Percentiles rank a stretch among this genome's conserved stretches.
Evolutionary conservation across 2,329 filamentous ascomycete species (phyloP).

Genomic region (Sporothrix pseudoabietina): DNA sequence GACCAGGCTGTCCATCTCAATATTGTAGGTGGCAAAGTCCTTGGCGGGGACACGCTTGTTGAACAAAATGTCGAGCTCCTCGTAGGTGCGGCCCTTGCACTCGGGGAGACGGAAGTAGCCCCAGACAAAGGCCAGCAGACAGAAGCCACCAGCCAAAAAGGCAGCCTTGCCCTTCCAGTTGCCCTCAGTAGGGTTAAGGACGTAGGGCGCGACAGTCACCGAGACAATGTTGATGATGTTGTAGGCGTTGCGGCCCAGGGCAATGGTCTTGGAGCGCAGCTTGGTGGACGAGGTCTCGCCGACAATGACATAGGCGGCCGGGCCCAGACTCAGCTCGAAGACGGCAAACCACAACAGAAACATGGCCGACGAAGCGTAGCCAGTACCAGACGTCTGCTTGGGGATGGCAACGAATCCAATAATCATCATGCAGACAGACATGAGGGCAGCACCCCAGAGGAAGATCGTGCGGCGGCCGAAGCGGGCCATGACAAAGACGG

Average conservation of each 20-base stretch:
- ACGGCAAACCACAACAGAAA: conserved; percentile 47
- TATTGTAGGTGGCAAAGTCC: not conserved
- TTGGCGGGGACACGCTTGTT: not conserved
- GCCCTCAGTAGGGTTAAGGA: conserved; percentile 43
- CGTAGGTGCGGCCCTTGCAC: conserved; percentile 26
- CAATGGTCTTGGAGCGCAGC: conserved; percentile 51
- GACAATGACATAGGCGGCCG: conserved; percentile 51
- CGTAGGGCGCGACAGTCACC: conserved; percentile 45
- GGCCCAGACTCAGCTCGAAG: conserved; percentile 44
- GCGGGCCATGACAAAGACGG: conserved; percentile 49
- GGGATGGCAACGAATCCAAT: conserved; percentile 48
- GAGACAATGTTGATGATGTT: conserved; percentile 49
- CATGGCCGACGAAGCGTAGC: conserved; percentile 47
- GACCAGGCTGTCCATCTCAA: not conserved
- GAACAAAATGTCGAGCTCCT: conserved; percentile 18
- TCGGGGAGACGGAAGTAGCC: conserved; percentile 52
- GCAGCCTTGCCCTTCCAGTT: conserved; percentile 48
- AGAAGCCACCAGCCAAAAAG: conserved; percentile 49
- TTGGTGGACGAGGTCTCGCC: conserved; percentile 52
- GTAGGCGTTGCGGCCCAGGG: conserved; percentile 49
- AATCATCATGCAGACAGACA: conserved; percentile 43
- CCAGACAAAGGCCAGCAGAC: conserved; percentile 51
- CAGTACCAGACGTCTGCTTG: conserved; percentile 40
- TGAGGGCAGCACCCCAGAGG: conserved; percentile 43
- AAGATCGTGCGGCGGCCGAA: conserved; percentile 50